Percentiles rank a stretch among this genome's conserved stretches.
phyloP scores from a whole-genome alignment of 768 basidiomycete genomes.

The Tubosaeta brunneosetosa region DNA sequence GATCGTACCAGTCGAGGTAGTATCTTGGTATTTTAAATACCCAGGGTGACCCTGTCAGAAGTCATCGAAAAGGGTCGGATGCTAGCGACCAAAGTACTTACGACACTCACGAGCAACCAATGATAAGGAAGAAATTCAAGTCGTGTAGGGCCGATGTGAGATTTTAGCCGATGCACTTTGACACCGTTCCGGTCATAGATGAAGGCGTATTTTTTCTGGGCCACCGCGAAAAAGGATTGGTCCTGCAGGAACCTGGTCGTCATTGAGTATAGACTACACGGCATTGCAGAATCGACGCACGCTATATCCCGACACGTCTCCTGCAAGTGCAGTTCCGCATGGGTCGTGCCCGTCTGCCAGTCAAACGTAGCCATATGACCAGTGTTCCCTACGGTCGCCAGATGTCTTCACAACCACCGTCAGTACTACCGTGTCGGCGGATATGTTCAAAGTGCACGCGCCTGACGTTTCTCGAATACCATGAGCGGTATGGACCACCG shows the following conservation, averaged over 20 bases:
- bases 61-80: neutral
- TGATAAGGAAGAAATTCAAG: slow-evolving; percentile 95
- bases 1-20: slow-evolving; percentile 87
- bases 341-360: slow-evolving; percentile 82
- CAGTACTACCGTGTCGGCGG: neutral
- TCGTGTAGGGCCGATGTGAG: slow-evolving; percentile 83
- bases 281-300: slow-evolving; percentile 38
- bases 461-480: slow-evolving; percentile 92
- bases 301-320: slow-evolving; percentile 93
- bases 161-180: slow-evolving; percentile 80
- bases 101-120: slow-evolving; percentile 84
- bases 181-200: slow-evolving; percentile 94
- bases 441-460: slow-evolving; percentile 31
- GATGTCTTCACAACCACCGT: slow-evolving; percentile 47
- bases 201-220: slow-evolving; percentile 93
- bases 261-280: neutral
- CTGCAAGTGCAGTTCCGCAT: slow-evolving; percentile 81
- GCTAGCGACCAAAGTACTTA: slow-evolving; percentile 35
- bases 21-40: slow-evolving; percentile 94
- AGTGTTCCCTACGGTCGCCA: slow-evolving; percentile 76
- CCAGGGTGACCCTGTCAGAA: slow-evolving; percentile 72
- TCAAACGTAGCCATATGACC: slow-evolving; percentile 95
- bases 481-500: slow-evolving; percentile 76
- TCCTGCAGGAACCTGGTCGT: slow-evolving; percentile 78
- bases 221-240: slow-evolving; percentile 89